Evolutionary conservation across 805 yeast species (phyloP), one percentile per base, ranked within the genome.

Genomic region (Starmerella stellata): DNA sequence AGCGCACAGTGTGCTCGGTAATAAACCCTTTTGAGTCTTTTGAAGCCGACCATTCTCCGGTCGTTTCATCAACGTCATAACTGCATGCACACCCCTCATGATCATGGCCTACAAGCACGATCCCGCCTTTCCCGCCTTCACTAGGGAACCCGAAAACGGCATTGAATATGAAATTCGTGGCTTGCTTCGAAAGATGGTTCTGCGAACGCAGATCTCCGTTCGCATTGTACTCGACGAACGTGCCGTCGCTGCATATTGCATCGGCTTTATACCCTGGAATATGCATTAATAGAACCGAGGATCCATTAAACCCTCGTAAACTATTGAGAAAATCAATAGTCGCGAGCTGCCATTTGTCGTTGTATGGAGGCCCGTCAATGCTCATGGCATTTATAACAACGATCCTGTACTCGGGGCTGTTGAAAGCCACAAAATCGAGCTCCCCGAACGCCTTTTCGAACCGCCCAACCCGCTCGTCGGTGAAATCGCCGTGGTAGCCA

Each of bases 401-500:
- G 8, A 87, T 61, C 51, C 96, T 66, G 77, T 82, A 82, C 71
- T 30, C 71, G 69, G 35, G 74, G 28, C 61, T 56, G 44, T 74
- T 72, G 50, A 76, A 75, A 3, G 37, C 47, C 61, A 80, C 81
- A 54, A 65, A 87, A 57, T 87, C 87, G 51, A 82, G 81, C 49
- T 74, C 71, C 25, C 98, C 98, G 59, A 78, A 90, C 21, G 78
- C 60, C 30, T 62, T 61, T 39, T 65, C 66, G 60, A 73, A 90
- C 47, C 98, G 65, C 1, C 80, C 71, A 73, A 82, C 72, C 51
- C 92, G 93, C 51, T 81, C 95, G 62, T 75, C 74, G 0, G 94
- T 83, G 30, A 92, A 81, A 57, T 90, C 98, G 1, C 96, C 96
- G 35, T 79, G 71, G 55, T 90, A 87, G 0, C 98, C 98, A 35